Conservation (phyloP, 2,329 filamentous ascomycete species). For the Lachnellula arida region DNA sequence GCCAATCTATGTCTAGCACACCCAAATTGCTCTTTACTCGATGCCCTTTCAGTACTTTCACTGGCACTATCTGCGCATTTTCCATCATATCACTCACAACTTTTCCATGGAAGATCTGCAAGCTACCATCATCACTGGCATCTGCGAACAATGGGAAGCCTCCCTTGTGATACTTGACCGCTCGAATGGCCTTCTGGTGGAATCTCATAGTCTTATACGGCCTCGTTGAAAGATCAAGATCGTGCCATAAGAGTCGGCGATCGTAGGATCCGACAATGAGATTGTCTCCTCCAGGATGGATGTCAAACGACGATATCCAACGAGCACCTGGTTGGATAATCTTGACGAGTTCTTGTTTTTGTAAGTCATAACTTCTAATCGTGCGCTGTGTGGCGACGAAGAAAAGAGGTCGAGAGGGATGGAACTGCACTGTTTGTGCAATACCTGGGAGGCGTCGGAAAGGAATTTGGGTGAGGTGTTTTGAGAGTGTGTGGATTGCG, state of each 20-base stretch:
- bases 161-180: conserved; percentile 80
- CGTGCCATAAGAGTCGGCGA: conserved; percentile 90
- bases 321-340: conserved; percentile 88
- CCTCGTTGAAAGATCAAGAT: conserved; percentile 82
- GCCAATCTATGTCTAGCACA: conserved; percentile 94
- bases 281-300: conserved; percentile 92
- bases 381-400: conserved; percentile 94
- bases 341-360: conserved; percentile 86
- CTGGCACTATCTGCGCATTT: conserved; percentile 91
- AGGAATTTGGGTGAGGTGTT: conserved; percentile 90
- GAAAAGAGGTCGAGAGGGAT: conserved; percentile 86
- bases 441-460: conserved; percentile 74
- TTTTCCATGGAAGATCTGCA: conserved; percentile 96
- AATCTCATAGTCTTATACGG: conserved; percentile 97
- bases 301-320: conserved; percentile 90
- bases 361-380: conserved; percentile 90
- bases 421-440: conserved; percentile 87
- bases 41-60: conserved; percentile 91
- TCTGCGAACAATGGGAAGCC: conserved; percentile 85
- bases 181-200: conserved; percentile 85
- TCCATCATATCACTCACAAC: conserved; percentile 93
- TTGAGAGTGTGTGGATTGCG: conserved; percentile 89
- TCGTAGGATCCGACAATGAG: conserved; percentile 94
- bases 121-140: conserved; percentile 86
- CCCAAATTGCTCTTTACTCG: conserved; percentile 80